A percentile compares a stretch with the other conserved stretches of the same genome.
phyloP scores from a whole-genome alignment of 257 asterid species.

The Solanum bukasovii region DNA sequence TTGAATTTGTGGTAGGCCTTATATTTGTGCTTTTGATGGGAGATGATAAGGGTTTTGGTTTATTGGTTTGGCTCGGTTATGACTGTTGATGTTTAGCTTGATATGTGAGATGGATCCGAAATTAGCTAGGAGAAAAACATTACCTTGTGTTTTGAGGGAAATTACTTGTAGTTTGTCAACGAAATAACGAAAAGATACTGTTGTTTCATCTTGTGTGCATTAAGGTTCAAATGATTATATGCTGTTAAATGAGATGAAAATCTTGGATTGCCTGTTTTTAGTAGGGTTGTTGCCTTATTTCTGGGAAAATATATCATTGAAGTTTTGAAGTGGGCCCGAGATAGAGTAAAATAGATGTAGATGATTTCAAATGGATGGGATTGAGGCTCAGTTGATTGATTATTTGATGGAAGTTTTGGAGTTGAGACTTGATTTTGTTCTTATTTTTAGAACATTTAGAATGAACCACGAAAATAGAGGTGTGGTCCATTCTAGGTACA shows the following conservation, averaged over 20 bases:
- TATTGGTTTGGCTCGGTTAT: background rate
- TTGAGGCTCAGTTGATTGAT: background rate
- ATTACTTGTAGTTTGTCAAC: background rate
- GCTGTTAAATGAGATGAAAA: background rate
- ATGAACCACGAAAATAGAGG: background rate
- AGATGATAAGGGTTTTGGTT: background rate
- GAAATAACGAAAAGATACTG: background rate
- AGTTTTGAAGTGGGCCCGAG: background rate
- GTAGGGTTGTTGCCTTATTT: background rate
- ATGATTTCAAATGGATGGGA: background rate
- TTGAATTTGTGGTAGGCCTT: background rate
- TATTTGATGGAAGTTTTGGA: background rate
- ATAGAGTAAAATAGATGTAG: background rate
- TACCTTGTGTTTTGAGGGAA: background rate
- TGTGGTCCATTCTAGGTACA: background rate
- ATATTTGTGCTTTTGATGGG: background rate
- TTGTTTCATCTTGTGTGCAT: background rate
- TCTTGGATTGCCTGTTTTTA: background rate
- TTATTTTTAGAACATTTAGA: background rate
- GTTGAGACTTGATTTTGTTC: background rate
- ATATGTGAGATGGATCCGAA: background rate
- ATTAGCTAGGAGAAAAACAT: background rate
- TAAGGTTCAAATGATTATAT: background rate
- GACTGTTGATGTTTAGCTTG: background rate
- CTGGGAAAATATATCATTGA: background rate